Evolutionary conservation across 495 filamentous ascomycete genomes (phyloP).

Genomic region (Penicillium ucsense): DNA sequence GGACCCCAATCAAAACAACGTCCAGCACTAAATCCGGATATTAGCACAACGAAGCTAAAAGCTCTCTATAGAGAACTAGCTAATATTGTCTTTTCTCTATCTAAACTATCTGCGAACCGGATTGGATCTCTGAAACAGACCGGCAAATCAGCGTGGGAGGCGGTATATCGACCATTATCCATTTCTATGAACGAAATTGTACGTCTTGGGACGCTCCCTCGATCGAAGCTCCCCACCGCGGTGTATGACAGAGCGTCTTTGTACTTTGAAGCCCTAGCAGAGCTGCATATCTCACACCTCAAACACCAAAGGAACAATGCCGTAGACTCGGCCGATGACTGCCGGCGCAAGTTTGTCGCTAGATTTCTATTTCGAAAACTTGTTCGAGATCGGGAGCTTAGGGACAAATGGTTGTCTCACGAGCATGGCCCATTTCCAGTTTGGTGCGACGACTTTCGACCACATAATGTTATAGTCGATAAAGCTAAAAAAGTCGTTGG

Average conservation of each 20-base stretch:
- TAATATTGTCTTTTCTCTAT: conserved; percentile 5
- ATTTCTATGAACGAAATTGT: conserved; percentile 9
- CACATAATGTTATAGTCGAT: conserved; percentile 2
- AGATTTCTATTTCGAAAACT: conserved; percentile 3
- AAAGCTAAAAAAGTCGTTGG: not conserved
- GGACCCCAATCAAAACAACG: not conserved
- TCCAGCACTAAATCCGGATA: conserved; percentile 3
- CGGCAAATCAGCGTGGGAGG: conserved; percentile 4
- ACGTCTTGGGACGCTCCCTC: conserved; percentile 5
- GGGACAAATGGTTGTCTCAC: not conserved
- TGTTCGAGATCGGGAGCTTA: conserved; percentile 1
- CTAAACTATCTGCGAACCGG: conserved; percentile 3
- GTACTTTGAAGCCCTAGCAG: conserved; percentile 9
- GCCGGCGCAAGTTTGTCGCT: conserved; percentile 1
- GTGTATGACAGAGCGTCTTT: conserved; percentile 4
- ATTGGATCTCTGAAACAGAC: conserved; percentile 4
- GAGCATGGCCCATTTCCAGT: conserved; percentile 1
- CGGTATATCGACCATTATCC: conserved; percentile 4
- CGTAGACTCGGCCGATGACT: conserved; percentile 4
- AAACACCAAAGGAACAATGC: conserved; percentile 3
- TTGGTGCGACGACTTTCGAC: conserved; percentile 3
- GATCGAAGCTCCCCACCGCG: conserved; percentile 5
- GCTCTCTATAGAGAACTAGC: conserved; percentile 6
- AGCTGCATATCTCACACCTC: conserved; percentile 5
- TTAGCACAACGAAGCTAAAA: conserved; percentile 1